Conservation (phyloP, 116 monocot genomes). For the Dioscorea cayenensis region DNA sequence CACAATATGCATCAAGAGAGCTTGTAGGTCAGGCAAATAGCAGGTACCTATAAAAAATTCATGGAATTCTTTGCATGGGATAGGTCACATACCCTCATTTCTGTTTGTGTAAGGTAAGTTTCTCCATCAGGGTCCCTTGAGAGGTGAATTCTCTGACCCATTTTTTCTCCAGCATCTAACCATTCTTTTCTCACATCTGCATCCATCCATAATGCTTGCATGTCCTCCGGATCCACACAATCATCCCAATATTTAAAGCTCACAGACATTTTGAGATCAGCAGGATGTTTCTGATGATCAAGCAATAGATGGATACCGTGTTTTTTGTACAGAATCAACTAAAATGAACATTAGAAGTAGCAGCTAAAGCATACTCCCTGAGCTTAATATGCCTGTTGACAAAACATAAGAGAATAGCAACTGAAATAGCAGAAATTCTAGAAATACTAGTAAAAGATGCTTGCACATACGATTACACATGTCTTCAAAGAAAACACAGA, state of each 20-base stretch:
- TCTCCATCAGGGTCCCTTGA: slow-evolving; percentile 95
- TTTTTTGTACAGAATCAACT: not conserved
- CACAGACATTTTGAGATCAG: slow-evolving; percentile 28
- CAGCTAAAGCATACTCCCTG: not conserved
- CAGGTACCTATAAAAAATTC: not conserved
- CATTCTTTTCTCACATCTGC: slow-evolving; percentile 77
- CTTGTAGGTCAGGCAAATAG: too few relatives aligned
- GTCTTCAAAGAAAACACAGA: too few relatives aligned
- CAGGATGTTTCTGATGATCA: slow-evolving; percentile 1
- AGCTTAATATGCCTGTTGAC: too few relatives aligned
- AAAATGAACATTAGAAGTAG: not conserved
- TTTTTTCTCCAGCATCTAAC: slow-evolving; percentile 71
- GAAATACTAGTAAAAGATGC: too few relatives aligned
- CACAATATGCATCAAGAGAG: too few relatives aligned
- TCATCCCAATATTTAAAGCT: slow-evolving; percentile 96
- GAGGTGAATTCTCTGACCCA: slow-evolving; percentile 65
- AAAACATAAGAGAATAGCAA: too few relatives aligned
- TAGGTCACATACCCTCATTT: slow-evolving; percentile 58
- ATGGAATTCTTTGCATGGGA: not conserved
- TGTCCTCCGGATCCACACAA: slow-evolving; percentile 69
- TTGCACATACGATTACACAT: too few relatives aligned
- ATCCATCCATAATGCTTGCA: slow-evolving; percentile 76
- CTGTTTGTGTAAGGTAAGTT: slow-evolving; percentile 73
- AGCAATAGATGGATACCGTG: not conserved
- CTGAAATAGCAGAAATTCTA: too few relatives aligned